Conservation (phyloP, 2,329 filamentous ascomycete genomes). For the Atkinsonella hypoxylon region DNA sequence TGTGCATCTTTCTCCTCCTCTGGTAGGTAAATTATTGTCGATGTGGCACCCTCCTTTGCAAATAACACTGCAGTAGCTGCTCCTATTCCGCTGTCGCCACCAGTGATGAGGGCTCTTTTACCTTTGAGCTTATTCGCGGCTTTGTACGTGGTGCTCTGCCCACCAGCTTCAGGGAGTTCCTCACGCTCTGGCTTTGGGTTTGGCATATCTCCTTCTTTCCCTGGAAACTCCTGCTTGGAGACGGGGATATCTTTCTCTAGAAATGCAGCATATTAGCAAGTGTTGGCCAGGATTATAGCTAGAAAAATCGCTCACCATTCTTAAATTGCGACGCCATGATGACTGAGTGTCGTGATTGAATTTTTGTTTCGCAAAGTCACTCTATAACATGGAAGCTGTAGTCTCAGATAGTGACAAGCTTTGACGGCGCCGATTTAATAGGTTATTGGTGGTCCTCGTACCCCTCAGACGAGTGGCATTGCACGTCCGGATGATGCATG, state of each 20-base stretch:
- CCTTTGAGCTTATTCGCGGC: constrained; percentile 64
- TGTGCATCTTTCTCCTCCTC: constrained; percentile 67
- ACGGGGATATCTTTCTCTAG: constrained; percentile 41
- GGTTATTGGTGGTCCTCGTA: not conserved
- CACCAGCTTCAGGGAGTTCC: constrained; percentile 27
- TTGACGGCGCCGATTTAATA: not conserved
- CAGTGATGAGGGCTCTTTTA: constrained; percentile 68
- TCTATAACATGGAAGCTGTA: not conserved
- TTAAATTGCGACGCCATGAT: constrained; percentile 1
- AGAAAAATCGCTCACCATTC: not conserved
- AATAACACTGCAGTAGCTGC: constrained; percentile 62
- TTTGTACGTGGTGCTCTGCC: constrained; percentile 48
- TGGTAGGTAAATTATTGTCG: constrained; percentile 60
- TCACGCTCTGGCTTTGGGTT: constrained; percentile 6
- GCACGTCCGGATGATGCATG: not conserved
- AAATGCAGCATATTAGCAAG: not conserved
- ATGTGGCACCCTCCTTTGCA: constrained; percentile 69
- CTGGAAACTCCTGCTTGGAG: constrained; percentile 12
- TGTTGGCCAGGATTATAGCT: not conserved
- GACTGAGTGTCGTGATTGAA: not conserved
- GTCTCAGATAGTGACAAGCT: not conserved
- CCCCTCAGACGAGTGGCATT: not conserved
- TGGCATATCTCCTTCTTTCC: constrained; percentile 12
- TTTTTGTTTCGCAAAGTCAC: not conserved
- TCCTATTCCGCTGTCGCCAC: constrained; percentile 36